Evolutionary conservation across 495 filamentous ascomycete species (phyloP), one percentile per base, ranked within the genome.

Genomic region (Tuber magnatum): DNA sequence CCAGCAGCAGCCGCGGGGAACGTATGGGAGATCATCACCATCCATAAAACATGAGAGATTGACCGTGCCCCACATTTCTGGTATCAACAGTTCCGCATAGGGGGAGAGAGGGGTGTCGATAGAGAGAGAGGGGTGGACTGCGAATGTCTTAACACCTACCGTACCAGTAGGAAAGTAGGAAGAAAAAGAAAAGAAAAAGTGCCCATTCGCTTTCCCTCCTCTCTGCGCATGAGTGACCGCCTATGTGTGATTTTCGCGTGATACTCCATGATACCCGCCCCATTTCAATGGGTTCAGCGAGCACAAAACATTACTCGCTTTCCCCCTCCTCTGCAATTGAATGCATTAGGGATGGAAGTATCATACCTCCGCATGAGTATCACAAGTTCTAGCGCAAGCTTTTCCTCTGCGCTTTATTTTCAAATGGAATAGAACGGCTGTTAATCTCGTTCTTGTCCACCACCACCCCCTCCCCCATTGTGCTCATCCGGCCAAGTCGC

Each of bases 1-100:
- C 51, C 72, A 79, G 69, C 46, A 39, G 78, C 56, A 20, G 56
- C 56, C 24, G 46, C 46, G 72, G 77, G 73, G 76, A 73, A 73
- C 77, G 76, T 69, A 72, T 74, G 77, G 71, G 71, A 76, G 75
- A 79, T 40, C 39, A 40, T 79, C 76, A 35, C 16, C 56, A 79
- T 79, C 77, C 77, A 76, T 79, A 78, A 79, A 79, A 79, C 77
- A 79, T 76, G 76, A 79, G 77, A 79, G 75, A 73, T 73, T 70
- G 76, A 79, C 76, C 77, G 76, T 79, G 77, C 77, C 65, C 76
- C 77, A 75, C 77, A 79, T 68, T 70, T 79, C 65, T 65, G 72
- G 71, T 79, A 79, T 76, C 76, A 79, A 79, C 76, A 79, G 56
- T 65, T 65, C 56, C 28, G 28, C 56, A 65, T 65, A 35, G 28